These are phyloP conservation scores for Boletus tylopilopsis DNA, from an alignment of 768 basidiomycete species.

Conservation along the genomic window DNA sequence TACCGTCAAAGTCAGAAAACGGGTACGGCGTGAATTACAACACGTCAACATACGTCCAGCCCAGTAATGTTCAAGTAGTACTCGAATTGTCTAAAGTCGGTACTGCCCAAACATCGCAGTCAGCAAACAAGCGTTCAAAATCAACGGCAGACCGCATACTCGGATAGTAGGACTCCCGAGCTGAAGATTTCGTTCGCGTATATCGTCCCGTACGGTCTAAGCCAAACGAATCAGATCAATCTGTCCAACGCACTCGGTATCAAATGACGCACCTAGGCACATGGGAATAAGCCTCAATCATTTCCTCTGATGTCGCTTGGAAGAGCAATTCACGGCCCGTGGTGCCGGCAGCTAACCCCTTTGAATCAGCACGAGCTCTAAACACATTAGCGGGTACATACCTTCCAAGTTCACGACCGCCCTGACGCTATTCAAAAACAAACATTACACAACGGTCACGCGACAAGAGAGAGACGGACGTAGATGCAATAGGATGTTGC, in stretches of 20 bases:
- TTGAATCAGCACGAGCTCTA: constrained; percentile 2
- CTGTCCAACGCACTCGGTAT: background rate
- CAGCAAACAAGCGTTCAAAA: constrained; percentile 3
- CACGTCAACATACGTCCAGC: constrained; percentile 62
- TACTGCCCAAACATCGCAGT: constrained; percentile 43
- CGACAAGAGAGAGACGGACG: constrained; percentile 41
- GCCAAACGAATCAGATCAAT: background rate
- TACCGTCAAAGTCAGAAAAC: constrained; percentile 2
- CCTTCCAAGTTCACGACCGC: constrained; percentile 91
- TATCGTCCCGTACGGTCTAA: constrained; percentile 81
- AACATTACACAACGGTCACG: constrained; percentile 1
- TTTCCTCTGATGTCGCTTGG: constrained; percentile 92
- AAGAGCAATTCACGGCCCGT: constrained; percentile 88
- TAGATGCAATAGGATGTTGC: constrained; percentile 70
- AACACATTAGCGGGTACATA: constrained; percentile 20
- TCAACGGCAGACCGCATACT: constrained; percentile 47
- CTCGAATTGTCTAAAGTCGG: constrained; percentile 94
- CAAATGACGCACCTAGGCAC: constrained; percentile 61
- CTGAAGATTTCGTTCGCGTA: constrained; percentile 91
- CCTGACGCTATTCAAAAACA: constrained; percentile 55
- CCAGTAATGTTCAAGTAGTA: constrained; percentile 88
- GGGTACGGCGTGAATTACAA: background rate
- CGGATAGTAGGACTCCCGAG: constrained; percentile 85
- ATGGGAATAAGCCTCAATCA: constrained; percentile 87
- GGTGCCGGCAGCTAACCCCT: constrained; percentile 68